Conservation (phyloP, 1,139 yeast genomes). For the Nakaseomyces kungkrabaensis region DNA sequence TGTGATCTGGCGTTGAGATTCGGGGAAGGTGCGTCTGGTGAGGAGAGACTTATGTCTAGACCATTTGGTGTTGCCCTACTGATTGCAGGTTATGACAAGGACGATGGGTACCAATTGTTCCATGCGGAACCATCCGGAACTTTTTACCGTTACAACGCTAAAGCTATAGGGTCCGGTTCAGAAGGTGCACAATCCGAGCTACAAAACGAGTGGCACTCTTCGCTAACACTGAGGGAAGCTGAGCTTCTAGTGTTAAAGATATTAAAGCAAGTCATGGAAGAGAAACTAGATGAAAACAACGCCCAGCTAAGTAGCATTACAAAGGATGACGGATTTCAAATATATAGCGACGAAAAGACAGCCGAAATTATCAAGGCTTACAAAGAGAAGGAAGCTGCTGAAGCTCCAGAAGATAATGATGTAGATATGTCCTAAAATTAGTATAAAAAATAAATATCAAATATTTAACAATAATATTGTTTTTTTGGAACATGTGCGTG, state of each 20-base stretch:
- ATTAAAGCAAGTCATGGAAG: slow-evolving; percentile 98
- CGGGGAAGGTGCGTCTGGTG: slow-evolving; percentile 98
- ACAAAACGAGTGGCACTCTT: slow-evolving; percentile 92
- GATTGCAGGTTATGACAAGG: slow-evolving; percentile 88
- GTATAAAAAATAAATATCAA: not conserved
- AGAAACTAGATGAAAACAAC: slow-evolving; percentile 87
- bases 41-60: slow-evolving; percentile 93
- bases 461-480: not conserved
- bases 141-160: slow-evolving; percentile 93
- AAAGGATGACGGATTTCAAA: slow-evolving; percentile 72
- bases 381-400: slow-evolving; percentile 59
- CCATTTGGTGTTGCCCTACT: slow-evolving; percentile 98
- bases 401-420: slow-evolving; percentile 27
- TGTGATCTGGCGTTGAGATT: slow-evolving; percentile 95
- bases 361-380: slow-evolving; percentile 68
- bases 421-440: slow-evolving; percentile 24
- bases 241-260: slow-evolving; percentile 83
- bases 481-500: too few relatives aligned
- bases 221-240: slow-evolving; percentile 88
- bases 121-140: slow-evolving; percentile 99
- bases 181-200: slow-evolving; percentile 99
- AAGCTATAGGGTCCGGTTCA: slow-evolving; percentile 97
- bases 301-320: slow-evolving; percentile 95
- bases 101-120: slow-evolving; percentile 89
- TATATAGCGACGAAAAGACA: slow-evolving; percentile 77